Conservation (phyloP, 2,329 filamentous ascomycete genomes). For the Amauroascus niger region DNA sequence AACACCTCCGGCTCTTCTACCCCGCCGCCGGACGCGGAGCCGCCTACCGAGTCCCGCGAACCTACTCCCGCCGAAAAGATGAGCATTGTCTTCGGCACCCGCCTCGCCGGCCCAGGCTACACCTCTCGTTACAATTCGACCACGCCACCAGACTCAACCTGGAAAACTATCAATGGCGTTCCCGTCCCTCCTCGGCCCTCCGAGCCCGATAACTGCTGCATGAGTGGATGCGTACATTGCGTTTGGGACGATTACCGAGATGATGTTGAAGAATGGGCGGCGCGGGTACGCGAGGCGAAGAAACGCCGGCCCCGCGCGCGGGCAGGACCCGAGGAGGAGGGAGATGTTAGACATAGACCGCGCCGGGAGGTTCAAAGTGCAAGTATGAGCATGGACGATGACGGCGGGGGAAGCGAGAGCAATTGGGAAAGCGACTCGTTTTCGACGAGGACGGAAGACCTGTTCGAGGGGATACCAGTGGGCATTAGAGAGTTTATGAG, state of each 20-base stretch:
- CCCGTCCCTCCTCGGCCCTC: constrained; percentile 71
- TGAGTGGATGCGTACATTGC: constrained; percentile 96
- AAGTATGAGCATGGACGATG: constrained; percentile 62
- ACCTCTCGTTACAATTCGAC: constrained; percentile 48
- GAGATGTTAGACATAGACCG: constrained; percentile 26
- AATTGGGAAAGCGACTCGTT: constrained; percentile 48
- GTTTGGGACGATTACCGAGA: constrained; percentile 91
- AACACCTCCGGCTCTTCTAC: constrained; percentile 14
- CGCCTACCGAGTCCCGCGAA: not conserved
- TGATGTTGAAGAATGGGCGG: constrained; percentile 82
- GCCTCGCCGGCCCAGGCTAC: constrained; percentile 63
- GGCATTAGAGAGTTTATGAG: constrained; percentile 97
- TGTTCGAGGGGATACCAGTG: constrained; percentile 75
- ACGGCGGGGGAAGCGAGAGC: constrained; percentile 63
- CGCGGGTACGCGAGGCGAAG: constrained; percentile 55
- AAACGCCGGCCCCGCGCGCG: constrained; percentile 20
- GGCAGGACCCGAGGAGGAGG: constrained; percentile 22
- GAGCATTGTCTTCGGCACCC: constrained; percentile 70
- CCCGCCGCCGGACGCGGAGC: constrained; percentile 1
- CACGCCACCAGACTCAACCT: constrained; percentile 48
- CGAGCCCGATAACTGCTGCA: constrained; percentile 97
- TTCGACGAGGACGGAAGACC: constrained; percentile 45
- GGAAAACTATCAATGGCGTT: constrained; percentile 60
- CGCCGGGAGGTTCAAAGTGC: constrained; percentile 40
- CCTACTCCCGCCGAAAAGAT: constrained; percentile 40